A percentile compares a stretch with the other conserved stretches of the same genome.
Evolutionary conservation across 2,329 filamentous ascomycete species (phyloP).

Genomic region (Zymoseptoria pseudotritici): DNA sequence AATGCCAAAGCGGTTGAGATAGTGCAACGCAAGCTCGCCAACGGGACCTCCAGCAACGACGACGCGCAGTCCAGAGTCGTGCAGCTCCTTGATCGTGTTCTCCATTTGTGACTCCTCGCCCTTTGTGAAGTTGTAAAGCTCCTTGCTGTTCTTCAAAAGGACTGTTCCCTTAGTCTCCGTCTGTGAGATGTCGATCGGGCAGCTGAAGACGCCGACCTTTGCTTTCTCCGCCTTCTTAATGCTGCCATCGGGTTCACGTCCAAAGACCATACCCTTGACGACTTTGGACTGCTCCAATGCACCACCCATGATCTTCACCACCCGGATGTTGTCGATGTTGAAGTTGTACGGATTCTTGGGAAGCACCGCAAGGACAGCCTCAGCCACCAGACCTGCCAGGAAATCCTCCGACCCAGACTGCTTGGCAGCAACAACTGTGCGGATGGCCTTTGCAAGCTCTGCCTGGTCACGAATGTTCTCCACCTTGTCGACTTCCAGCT

Average conservation of each 20-base stretch:
- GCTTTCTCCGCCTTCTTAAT: slow-evolving; percentile 88
- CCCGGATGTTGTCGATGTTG: slow-evolving; percentile 97
- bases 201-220: slow-evolving; percentile 95
- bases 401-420: slow-evolving; percentile 90
- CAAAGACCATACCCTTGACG: slow-evolving; percentile 97
- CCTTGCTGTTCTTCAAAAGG: slow-evolving; percentile 90
- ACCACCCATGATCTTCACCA: slow-evolving; percentile 99
- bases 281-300: slow-evolving; percentile 89
- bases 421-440: slow-evolving; percentile 93
- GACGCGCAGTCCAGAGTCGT: slow-evolving; percentile 88
- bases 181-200: slow-evolving; percentile 88
- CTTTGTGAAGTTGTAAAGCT: slow-evolving; percentile 98
- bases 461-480: slow-evolving; percentile 70
- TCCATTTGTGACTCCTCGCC: slow-evolving; percentile 93
- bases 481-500: slow-evolving; percentile 80
- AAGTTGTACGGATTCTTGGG: slow-evolving; percentile 95
- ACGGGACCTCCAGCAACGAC: slow-evolving; percentile 89
- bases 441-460: slow-evolving; percentile 89
- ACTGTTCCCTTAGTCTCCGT: slow-evolving; percentile 99
- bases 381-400: slow-evolving; percentile 77
- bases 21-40: slow-evolving; percentile 92
- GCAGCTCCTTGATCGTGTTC: slow-evolving; percentile 83
- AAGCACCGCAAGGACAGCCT: slow-evolving; percentile 75
- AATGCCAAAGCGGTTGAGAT: slow-evolving; percentile 94
- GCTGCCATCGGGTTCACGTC: slow-evolving; percentile 80